Evolutionary conservation across 2,329 filamentous ascomycete genomes (phyloP), one percentile per base, ranked within the genome.

Genomic region (Arthrobotrys sinensis): DNA sequence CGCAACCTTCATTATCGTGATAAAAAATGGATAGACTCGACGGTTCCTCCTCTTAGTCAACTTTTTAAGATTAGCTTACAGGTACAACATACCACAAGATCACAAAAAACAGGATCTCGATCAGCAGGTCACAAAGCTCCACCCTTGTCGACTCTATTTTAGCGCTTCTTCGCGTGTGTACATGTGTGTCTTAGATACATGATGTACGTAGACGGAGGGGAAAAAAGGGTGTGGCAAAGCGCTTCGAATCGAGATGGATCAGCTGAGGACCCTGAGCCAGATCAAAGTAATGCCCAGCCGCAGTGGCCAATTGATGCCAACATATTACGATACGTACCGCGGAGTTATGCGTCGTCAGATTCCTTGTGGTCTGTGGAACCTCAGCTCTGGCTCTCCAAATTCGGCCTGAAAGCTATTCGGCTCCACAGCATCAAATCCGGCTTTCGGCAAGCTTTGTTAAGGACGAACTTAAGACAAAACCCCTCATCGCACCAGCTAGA

Each of bases 171-270:
- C 52, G 52, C 52, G 32, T 57, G 32, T 38, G 52, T 19, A 28
- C 34, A n/a, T 24, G 11, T 60, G 4, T 60, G 34, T 60, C 55
- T 60, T 43, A 43, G 52, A 38, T 57, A 53, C 24, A 53, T 28
- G 11, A 48, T 10, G n/a, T 48, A 24, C 40, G 11, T 19, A 2
- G 1, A 14, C 28, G 4, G 14, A 57, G 32, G 10, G 32, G 38
- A 38, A 60, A 60, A 43, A 36, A 60, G 55, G 36, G 55, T 60
- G 55, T 60, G 55, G 55, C 55, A 43, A 60, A 60, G 55, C 55
- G 55, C 55, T 60, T 60, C 55, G 52, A 60, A 60, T 60, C 19
- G 55, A 60, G 55, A 40, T 14, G n/a, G 55, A 60, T 60, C 55
- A 60, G 55, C 55, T 60, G 55, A 60, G 55, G 10, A 16, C 28